Evolutionary conservation across 2,329 filamentous ascomycete species (phyloP).

Genomic region (Fusarium keratoplasticum): DNA sequence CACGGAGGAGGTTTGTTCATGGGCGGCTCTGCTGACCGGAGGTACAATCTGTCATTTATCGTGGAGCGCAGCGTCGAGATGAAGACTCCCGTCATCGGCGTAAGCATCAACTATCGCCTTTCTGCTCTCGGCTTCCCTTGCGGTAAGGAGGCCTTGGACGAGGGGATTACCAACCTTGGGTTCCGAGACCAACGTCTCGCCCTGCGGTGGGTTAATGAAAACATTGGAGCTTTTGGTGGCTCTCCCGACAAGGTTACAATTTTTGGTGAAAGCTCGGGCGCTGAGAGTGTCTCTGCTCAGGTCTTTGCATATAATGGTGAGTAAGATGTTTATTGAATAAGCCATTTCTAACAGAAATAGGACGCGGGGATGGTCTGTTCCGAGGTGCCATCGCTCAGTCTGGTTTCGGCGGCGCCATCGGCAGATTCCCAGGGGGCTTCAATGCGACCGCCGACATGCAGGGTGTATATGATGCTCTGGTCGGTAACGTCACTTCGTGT

Average conservation of each 20-base stretch:
- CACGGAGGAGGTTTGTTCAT: slow-evolving; percentile 56
- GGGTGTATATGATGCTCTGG: slow-evolving; percentile 43
- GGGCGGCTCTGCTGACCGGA: slow-evolving; percentile 54
- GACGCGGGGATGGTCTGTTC: slow-evolving; percentile 63
- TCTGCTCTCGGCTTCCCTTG: slow-evolving; percentile 61
- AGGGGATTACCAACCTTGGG: slow-evolving; percentile 62
- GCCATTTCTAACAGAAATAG: slow-evolving; percentile 17
- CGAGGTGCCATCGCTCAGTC: slow-evolving; percentile 62
- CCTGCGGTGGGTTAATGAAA: slow-evolving; percentile 60
- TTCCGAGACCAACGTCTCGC: slow-evolving; percentile 61
- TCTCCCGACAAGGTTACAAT: slow-evolving; percentile 60
- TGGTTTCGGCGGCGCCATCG: slow-evolving; percentile 52
- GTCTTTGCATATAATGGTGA: slow-evolving; percentile 16
- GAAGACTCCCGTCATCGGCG: slow-evolving; percentile 60
- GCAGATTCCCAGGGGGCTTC: slow-evolving; percentile 42
- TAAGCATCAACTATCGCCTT: slow-evolving; percentile 63
- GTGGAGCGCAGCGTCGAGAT: slow-evolving; percentile 60
- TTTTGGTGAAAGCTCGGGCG: slow-evolving; percentile 64
- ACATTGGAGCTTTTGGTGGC: slow-evolving; percentile 58
- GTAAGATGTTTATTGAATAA: neutral
- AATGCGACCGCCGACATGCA: slow-evolving; percentile 47
- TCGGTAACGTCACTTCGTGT: slow-evolving; percentile 43
- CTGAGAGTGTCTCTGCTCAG: slow-evolving; percentile 26
- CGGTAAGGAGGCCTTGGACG: slow-evolving; percentile 52
- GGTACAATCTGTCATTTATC: slow-evolving; percentile 72